Evolutionary conservation across 2,329 filamentous ascomycete genomes (phyloP), one percentile per base, ranked within the genome.

Genomic region (Nigrospora osmanthi): DNA sequence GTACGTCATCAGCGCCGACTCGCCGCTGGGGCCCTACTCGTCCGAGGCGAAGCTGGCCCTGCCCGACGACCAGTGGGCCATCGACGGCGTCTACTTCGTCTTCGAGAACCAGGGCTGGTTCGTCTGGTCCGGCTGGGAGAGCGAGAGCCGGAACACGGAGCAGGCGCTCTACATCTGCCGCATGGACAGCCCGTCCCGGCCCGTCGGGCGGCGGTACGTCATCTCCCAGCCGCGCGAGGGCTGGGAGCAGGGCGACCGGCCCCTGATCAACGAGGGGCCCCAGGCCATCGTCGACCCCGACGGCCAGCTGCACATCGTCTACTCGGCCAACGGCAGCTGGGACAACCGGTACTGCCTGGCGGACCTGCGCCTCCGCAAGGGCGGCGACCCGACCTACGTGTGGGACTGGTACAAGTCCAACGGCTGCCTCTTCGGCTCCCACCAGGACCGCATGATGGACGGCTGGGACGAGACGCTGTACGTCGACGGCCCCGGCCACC

Each of bases 381-480:
- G 53, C 13, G 55, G 55, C 12, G 47, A 57, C 43, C 55, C 55
- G 11, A 53, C 54, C 0, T 50, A 56, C 39, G 52, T 54, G 2
- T 56, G 54, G 55, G 54, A 57, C 40, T 57, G 54, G 54, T 54
- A 55, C 40, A 57, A 57, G 52, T 56, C 54, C 3, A 56, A 56
- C 32, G 55, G 55, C 30, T 57, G 55, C 35, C 49, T 57, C 0
- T 54, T 57, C 38, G 55, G 55, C 14, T 56, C 54, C 3, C 37
- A 52, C 28, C 52, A 54, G 43, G 45, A 46, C 31, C 42, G 44
- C 19, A 57, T 57, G 54, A 56, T 56, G 55, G 6, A 23, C 4
- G 55, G 55, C 2, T 57, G 55, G 55, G 53, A 56, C 35, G 46
- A 49, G 11, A 57, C 55, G 0, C 35, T 51, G 1, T 40, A 45